These are phyloP conservation scores for Dichotomocladium elegans DNA, from an alignment of 371 early-diverging fungal genomes.

Conservation along the genomic window DNA sequence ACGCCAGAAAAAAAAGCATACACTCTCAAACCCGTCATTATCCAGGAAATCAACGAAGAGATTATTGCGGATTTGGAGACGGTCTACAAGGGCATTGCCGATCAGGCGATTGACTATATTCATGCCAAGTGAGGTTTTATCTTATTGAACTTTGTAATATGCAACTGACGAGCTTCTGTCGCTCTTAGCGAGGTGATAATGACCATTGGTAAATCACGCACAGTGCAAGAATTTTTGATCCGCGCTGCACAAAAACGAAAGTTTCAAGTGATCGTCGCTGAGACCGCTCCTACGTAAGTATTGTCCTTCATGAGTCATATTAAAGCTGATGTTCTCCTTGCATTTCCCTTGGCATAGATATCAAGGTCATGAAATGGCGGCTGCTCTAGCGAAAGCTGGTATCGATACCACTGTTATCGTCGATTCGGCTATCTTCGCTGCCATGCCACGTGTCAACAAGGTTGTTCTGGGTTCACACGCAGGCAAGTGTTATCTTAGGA, in stretches of 20 bases:
- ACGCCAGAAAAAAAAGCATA: slow-evolving; percentile 29
- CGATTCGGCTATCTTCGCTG: slow-evolving; percentile 92
- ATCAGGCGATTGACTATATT: slow-evolving; percentile 81
- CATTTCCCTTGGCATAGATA: slow-evolving; percentile 48
- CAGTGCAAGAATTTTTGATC: slow-evolving; percentile 85
- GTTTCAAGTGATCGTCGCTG: slow-evolving; percentile 93
- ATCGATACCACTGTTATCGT: slow-evolving; percentile 92
- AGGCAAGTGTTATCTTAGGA: slow-evolving; percentile 36
- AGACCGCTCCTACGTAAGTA: slow-evolving; percentile 80
- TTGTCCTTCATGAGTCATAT: too few relatives aligned
- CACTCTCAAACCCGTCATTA: slow-evolving; percentile 67
- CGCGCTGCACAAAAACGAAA: slow-evolving; percentile 81
- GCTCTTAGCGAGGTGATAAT: slow-evolving; percentile 85
- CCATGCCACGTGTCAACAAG: slow-evolving; percentile 97
- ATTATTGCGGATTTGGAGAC: slow-evolving; percentile 79
- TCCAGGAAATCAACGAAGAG: slow-evolving; percentile 79
- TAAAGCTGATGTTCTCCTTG: too few relatives aligned
- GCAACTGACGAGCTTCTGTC: neutral
- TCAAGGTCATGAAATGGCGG: slow-evolving; percentile 85
- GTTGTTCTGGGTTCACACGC: slow-evolving; percentile 94
- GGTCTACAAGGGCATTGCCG: slow-evolving; percentile 69
- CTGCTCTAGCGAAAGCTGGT: slow-evolving; percentile 68
- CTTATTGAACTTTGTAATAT: too few relatives aligned
- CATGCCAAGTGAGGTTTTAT: slow-evolving; percentile 84
- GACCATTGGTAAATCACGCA: slow-evolving; percentile 86